Conservation (phyloP, 345 rosid genomes). For the Rhodamnia rubescens region DNA sequence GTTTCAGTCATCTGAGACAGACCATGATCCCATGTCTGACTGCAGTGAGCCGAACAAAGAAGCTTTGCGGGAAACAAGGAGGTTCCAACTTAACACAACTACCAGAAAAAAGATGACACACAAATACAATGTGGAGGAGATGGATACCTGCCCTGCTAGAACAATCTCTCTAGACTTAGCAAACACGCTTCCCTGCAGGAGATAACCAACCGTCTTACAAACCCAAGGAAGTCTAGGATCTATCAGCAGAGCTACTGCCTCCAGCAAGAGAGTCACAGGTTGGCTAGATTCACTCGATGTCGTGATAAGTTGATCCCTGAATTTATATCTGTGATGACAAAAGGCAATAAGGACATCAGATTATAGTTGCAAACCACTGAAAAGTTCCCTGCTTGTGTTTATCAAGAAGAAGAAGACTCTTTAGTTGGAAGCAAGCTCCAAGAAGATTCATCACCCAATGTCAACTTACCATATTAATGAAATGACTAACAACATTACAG, state of each 20-base stretch:
- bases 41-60: not conserved
- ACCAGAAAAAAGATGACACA: slow-evolving; percentile 1
- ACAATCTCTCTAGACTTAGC: slow-evolving; percentile 54
- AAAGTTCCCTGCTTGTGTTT: not conserved
- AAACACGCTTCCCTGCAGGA: slow-evolving; percentile 44
- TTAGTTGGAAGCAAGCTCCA: not conserved
- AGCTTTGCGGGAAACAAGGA: not conserved
- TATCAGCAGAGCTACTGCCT: slow-evolving; percentile 47
- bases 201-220: slow-evolving; percentile 61
- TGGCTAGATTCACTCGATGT: slow-evolving; percentile 28
- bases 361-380: not conserved
- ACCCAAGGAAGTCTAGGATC: slow-evolving; percentile 88
- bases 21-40: not conserved
- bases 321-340: slow-evolving; percentile 35
- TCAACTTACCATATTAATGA: not conserved
- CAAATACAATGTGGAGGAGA: not conserved
- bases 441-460: not conserved
- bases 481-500: not conserved
- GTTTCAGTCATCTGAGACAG: not conserved
- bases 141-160: slow-evolving; percentile 48
- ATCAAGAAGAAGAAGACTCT: not conserved
- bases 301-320: slow-evolving; percentile 48
- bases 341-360: slow-evolving; percentile 5
- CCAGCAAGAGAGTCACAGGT: slow-evolving; percentile 49
- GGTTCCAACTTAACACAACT: not conserved